phyloP scores from a whole-genome alignment of 805 yeast genomes.

The Cyberlindnera maclurae region DNA sequence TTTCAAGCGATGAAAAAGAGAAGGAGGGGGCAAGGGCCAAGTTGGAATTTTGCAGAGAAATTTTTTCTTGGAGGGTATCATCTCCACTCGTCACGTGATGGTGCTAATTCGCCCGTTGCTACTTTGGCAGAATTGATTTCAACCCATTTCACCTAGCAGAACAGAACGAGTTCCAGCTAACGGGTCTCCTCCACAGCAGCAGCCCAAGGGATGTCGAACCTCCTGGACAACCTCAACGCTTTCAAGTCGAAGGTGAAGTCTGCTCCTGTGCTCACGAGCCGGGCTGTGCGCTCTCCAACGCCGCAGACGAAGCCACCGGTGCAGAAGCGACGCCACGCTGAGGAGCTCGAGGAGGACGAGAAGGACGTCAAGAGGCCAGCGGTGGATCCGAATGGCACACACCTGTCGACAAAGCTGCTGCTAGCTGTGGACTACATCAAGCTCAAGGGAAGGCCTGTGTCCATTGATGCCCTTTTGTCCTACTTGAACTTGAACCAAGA shows the following conservation, averaged over 20 bases:
- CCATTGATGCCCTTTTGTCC: constrained; percentile 55
- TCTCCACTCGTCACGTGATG: too few species aligned
- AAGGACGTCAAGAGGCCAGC: constrained; percentile 24
- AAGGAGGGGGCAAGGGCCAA: background rate
- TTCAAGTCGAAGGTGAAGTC: constrained; percentile 54
- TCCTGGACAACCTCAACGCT: constrained; percentile 55
- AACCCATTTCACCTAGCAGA: too few species aligned
- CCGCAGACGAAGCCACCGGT: constrained; percentile 12
- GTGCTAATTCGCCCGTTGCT: too few species aligned
- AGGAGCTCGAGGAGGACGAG: constrained; percentile 20
- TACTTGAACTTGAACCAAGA: constrained; percentile 45
- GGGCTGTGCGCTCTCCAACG: constrained; percentile 16
- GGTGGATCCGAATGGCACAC: constrained; percentile 31
- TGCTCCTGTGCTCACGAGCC: constrained; percentile 43
- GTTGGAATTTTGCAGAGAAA: too few species aligned
- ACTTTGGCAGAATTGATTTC: too few species aligned
- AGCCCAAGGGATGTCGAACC: constrained; percentile 24
- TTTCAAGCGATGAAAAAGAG: background rate
- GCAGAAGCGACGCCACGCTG: constrained; percentile 6
- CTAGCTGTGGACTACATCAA: constrained; percentile 90
- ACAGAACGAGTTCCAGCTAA: too few species aligned
- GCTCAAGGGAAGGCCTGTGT: constrained; percentile 57
- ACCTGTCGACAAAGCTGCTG: constrained; percentile 78
- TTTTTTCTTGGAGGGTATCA: background rate
- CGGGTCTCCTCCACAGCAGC: background rate